Conservation (phyloP, 2,329 filamentous ascomycete genomes). For the Ampelomyces quisqualis region DNA sequence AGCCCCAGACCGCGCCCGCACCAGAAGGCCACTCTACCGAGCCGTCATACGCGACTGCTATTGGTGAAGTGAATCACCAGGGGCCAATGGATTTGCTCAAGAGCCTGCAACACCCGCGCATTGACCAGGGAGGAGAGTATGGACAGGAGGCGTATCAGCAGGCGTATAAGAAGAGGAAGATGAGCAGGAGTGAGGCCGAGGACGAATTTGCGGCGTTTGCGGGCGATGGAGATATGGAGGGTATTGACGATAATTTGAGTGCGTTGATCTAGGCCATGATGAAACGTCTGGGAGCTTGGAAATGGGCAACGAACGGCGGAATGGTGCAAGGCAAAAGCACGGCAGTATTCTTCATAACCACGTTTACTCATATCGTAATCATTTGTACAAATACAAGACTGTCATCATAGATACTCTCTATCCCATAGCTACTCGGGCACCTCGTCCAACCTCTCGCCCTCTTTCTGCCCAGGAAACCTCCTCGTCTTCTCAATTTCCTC, state of each 20-base stretch:
- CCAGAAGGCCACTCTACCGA: constrained; percentile 20
- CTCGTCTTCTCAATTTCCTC: constrained; percentile 62
- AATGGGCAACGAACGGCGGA: no score
- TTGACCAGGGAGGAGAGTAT: constrained; percentile 27
- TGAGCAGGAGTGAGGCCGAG: constrained; percentile 34
- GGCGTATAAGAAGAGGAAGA: constrained; percentile 43
- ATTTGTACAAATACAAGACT: constrained; percentile 2
- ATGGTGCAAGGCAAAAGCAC: no score
- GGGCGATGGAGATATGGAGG: constrained; percentile 55
- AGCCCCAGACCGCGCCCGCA: constrained; percentile 27
- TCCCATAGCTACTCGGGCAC: not conserved
- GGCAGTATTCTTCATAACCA: no score
- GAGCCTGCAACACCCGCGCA: constrained; percentile 32
- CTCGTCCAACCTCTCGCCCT: not conserved
- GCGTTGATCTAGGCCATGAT: constrained; percentile 51
- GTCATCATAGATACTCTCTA: no score
- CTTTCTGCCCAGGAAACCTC: constrained; percentile 37
- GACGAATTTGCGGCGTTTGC: constrained; percentile 45
- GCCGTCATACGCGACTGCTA: constrained; percentile 24
- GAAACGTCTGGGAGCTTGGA: no score
- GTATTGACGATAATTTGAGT: constrained; percentile 62
- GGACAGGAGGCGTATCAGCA: constrained; percentile 24
- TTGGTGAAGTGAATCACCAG: constrained; percentile 21
- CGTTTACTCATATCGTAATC: constrained; percentile 5
- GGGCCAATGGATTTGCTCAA: constrained; percentile 34